These are phyloP conservation scores for Epichloe festucae DNA, from an alignment of 2,329 filamentous ascomycete genomes.

Conservation along the genomic window DNA sequence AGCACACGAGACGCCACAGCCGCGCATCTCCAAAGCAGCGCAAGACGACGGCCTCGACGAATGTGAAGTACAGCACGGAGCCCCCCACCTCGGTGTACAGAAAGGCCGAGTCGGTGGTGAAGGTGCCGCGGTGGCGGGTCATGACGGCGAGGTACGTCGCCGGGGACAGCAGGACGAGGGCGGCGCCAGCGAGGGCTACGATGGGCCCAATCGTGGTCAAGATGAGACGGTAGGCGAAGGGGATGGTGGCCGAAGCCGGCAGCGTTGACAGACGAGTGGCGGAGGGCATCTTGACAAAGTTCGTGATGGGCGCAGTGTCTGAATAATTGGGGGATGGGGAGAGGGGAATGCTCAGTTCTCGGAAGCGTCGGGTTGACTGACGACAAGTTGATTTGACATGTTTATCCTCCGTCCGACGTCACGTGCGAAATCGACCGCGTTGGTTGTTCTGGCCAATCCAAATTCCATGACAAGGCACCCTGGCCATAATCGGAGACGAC, in stretches of 20 bases:
- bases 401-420: no score
- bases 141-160: constrained; percentile 16
- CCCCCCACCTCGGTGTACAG: constrained; percentile 7
- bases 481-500: no score
- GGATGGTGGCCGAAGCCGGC: constrained; percentile 14
- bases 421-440: no score
- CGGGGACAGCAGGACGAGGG: constrained; percentile 17
- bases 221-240: constrained; percentile 18
- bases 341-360: no score
- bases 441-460: no score
- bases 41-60: constrained; percentile 23
- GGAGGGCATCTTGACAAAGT: not conserved
- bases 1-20: constrained; percentile 22
- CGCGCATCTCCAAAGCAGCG: constrained; percentile 18
- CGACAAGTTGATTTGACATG: no score
- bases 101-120: constrained; percentile 12
- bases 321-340: no score
- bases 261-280: not conserved
- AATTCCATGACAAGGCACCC: no score
- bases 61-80: constrained; percentile 21
- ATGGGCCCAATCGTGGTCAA: constrained; percentile 23
- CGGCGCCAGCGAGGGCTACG: constrained; percentile 18
- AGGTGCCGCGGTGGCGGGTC: constrained; percentile 13
- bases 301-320: no score
- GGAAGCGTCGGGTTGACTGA: no score